Evolutionary conservation across 2,329 filamentous ascomycete genomes (phyloP), one percentile per base, ranked within the genome.

Genomic region (Stachybotrys echinatus): DNA sequence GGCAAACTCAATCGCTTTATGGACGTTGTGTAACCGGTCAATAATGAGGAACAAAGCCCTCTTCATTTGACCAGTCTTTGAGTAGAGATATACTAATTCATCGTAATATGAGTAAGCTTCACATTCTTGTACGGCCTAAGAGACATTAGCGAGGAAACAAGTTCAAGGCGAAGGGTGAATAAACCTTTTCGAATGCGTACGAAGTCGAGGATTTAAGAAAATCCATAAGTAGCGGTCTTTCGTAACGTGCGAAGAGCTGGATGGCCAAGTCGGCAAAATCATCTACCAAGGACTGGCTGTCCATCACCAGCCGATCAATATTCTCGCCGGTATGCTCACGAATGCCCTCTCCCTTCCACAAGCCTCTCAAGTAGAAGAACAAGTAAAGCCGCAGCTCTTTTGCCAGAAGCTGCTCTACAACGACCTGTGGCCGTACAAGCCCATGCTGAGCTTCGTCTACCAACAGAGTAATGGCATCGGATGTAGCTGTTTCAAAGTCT

Each of bases 81-180:
- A 95, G 60, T 97, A 87, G 2, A 99, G 81, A 62, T 94, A 94
- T 14, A 99, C 92, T n/a, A 97, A 80, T 65, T 99, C 94, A 37
- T 90, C 88, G 45, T 95, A 88, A 67, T 88, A 97, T 57, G 87
- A 84, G 56, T 82, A 80, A 14, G 77, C 73, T 67, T 97, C 91
- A 63, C 94, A 99, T 60, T 95, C 83, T 78, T 73, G 80, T 55
- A 71, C 88, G 66, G 71, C 89, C 83, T 78, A 66, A 3, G 17
- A 34, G 2, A 12, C n/a, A 46, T 65, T 43, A 62, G 58, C 23
- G 45, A 23, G 17, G 3, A n/a, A 3, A 31, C 12, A 10, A 14
- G 5, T 23, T 34, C 14, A 14, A 34, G 27, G 10, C 3, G 10
- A 27, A 5, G 2, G 12, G 2, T 17, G n/a, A 18, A 48, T 61